phyloP scores from a whole-genome alignment of 2,329 filamentous ascomycete genomes.

The Aspergillus caelatus region DNA sequence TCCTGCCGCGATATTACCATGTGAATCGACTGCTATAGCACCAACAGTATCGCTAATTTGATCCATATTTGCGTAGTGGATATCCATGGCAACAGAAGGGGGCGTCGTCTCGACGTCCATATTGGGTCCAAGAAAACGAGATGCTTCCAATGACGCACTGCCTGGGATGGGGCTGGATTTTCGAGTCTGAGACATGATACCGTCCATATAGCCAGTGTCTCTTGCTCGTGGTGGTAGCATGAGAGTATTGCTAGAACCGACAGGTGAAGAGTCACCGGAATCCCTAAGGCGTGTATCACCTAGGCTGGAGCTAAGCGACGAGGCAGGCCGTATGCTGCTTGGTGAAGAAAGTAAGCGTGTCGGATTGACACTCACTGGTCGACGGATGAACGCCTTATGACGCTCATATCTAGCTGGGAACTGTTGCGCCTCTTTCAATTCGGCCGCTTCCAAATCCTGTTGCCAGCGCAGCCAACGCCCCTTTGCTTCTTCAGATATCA shows the following conservation, averaged over 20 bases:
- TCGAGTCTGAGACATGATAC: neutral
- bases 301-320: neutral
- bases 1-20: conserved; percentile 86
- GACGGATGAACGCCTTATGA: conserved; percentile 25
- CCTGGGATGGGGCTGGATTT: neutral
- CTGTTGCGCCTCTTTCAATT: conserved; percentile 47
- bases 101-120: conserved; percentile 8
- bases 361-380: conserved; percentile 26
- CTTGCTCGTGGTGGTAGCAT: neutral
- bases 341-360: conserved; percentile 23
- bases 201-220: conserved; percentile 12
- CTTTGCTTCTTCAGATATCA: conserved; percentile 78
- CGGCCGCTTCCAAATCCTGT: conserved; percentile 67
- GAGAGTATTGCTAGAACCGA: neutral
- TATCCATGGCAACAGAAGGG: neutral
- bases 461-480: conserved; percentile 81
- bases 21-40: conserved; percentile 86
- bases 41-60: conserved; percentile 92
- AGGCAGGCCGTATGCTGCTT: conserved; percentile 15
- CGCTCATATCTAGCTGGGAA: conserved; percentile 23
- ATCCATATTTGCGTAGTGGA: conserved; percentile 46
- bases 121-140: neutral
- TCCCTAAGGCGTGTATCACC: neutral
- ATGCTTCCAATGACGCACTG: neutral
- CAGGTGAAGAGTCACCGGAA: conserved; percentile 6